A percentile compares a stretch with the other conserved stretches of the same genome.
These are phyloP conservation scores for Arabidopsis thaliana DNA, from an alignment of 345 rosid genomes.

Conservation along the genomic window DNA sequence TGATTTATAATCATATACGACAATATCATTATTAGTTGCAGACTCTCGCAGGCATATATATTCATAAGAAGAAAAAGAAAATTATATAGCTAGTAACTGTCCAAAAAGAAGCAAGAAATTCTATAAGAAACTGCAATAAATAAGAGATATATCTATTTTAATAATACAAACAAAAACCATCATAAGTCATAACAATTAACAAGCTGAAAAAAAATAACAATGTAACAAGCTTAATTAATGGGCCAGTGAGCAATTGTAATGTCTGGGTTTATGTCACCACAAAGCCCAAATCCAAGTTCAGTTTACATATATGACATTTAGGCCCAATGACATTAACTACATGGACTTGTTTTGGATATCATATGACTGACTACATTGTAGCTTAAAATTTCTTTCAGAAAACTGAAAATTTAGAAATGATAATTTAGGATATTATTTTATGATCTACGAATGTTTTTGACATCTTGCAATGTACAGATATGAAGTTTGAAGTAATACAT, in stretches of 20 bases:
- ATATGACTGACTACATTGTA: too few relatives aligned
- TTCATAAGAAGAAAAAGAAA: background rate
- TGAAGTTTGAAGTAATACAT: too few relatives aligned
- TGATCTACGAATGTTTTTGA: too few relatives aligned
- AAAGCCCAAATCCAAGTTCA: background rate
- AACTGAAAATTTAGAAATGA: too few relatives aligned
- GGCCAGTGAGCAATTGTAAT: background rate
- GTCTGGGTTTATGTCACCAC: background rate
- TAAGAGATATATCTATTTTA: background rate
- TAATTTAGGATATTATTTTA: too few relatives aligned
- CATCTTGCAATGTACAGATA: too few relatives aligned
- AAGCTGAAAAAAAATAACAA: background rate
- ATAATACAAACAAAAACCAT: background rate
- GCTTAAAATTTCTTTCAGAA: too few relatives aligned
- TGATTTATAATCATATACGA: constrained; percentile 40
- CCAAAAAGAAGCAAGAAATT: too few relatives aligned
- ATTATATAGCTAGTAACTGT: too few relatives aligned
- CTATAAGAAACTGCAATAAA: background rate
- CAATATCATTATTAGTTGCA: constrained; percentile 38
- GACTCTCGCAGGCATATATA: constrained; percentile 26
- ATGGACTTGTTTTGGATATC: background rate
- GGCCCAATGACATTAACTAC: too few relatives aligned
- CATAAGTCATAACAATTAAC: background rate
- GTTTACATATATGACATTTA: too few relatives aligned
- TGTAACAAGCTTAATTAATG: background rate